Evolutionary conservation across 2,329 filamentous ascomycete genomes (phyloP), one percentile per base, ranked within the genome.

Genomic region (Penicillium crustosum): DNA sequence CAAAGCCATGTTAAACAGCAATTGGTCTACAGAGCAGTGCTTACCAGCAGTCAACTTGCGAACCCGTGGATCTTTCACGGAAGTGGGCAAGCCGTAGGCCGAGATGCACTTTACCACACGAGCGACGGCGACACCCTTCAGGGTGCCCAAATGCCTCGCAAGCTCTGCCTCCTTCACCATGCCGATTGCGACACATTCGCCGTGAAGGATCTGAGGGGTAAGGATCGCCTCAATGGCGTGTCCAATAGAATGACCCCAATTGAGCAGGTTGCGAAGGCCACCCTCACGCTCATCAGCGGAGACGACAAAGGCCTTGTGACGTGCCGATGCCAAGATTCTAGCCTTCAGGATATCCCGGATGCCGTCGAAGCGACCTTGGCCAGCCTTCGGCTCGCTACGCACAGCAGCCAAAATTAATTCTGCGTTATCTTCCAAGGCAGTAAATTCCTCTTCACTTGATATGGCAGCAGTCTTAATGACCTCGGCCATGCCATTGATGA

Each of bases 401-500:
- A 95, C 82, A 9, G 90, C 86, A 25, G 83, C 82, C 69, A 97
- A 82, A 51, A 99, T 92, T 6, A 82, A 78, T 38, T 88, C 79
- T 1, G 93, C 92, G 68, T 94, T 91, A 65, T 89, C 82, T 73
- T 99, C 94, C 19, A 99, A 81, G 13, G 89, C 76, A 43, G 88
- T 83, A 72, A 99, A 99, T 70, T 97, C 93, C 10, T 82, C 78
- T 75, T 95, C 91, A 69, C 96, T 86, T 86, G 93, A 97, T 67
- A 99, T 97, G 53, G 94, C 94, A 3, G 94, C 94, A 4, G 94
- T 99, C 84, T 97, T 97, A 73, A 97, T 84, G 31, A 99, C 93
- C 79, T 99, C 94, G 27, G 93, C 94, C 93, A 99, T 97, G 60
- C 94, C 94, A 74, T 99, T 99, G 77, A 97, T 92, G 71, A 99